A percentile compares a stretch with the other conserved stretches of the same genome.
phyloP scores from a whole-genome alignment of 495 filamentous ascomycete genomes.

The Hypoxylon subgilvum region DNA sequence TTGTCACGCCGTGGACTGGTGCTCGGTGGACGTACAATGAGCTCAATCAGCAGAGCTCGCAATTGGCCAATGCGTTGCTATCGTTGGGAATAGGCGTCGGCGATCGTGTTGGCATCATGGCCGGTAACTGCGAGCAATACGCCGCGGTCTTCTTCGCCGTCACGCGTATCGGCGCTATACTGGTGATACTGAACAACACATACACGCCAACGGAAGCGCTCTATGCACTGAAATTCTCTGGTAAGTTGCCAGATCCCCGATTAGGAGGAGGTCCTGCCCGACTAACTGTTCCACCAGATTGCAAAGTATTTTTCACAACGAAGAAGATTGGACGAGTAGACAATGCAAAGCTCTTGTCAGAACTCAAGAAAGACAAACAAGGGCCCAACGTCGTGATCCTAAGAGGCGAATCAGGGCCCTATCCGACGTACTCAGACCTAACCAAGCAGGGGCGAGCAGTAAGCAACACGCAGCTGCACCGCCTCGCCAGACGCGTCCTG shows the following conservation, averaged over 20 bases:
- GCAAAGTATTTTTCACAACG: slow-evolving; percentile 68
- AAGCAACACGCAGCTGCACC: slow-evolving; percentile 41
- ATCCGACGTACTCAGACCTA: slow-evolving; percentile 61
- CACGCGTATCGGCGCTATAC: slow-evolving; percentile 67
- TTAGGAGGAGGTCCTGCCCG: neutral
- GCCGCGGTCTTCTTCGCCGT: slow-evolving; percentile 72
- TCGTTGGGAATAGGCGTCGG: slow-evolving; percentile 65
- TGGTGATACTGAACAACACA: slow-evolving; percentile 75
- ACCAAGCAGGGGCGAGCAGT: slow-evolving; percentile 50
- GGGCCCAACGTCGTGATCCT: slow-evolving; percentile 60
- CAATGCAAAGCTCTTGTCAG: slow-evolving; percentile 59
- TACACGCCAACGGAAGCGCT: slow-evolving; percentile 69
- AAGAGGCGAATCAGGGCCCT: slow-evolving; percentile 55
- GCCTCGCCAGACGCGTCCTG: slow-evolving; percentile 52
- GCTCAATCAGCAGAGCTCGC: slow-evolving; percentile 64
- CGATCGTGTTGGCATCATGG: slow-evolving; percentile 72
- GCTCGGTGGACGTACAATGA: slow-evolving; percentile 70
- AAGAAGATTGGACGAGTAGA: slow-evolving; percentile 64
- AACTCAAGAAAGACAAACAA: slow-evolving; percentile 52
- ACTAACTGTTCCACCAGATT: slow-evolving; percentile 44
- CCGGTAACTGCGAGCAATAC: slow-evolving; percentile 74
- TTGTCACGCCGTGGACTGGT: slow-evolving; percentile 71
- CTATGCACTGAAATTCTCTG: slow-evolving; percentile 68
- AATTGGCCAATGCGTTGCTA: slow-evolving; percentile 64
- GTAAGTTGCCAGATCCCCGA: slow-evolving; percentile 43